Evolutionary conservation across 192 early-diverging fungal genomes (phyloP).

Genomic region (Coemansia furcata): DNA sequence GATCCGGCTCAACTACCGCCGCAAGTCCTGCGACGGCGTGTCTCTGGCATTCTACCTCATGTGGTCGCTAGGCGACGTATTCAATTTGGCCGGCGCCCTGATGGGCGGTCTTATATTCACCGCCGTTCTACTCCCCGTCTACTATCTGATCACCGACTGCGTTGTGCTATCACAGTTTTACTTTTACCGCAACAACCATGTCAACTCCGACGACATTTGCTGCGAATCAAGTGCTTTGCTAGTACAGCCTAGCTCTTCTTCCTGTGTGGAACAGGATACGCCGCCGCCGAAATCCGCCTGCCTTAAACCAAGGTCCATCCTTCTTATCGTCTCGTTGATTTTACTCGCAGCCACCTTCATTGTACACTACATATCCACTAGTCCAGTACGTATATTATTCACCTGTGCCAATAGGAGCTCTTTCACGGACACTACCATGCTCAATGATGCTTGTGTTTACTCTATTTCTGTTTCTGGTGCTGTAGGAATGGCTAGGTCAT

Average conservation of each 20-base stretch:
- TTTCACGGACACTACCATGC: neutral
- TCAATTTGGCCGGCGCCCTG: slow-evolving; percentile 66
- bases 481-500: slow-evolving; percentile 17
- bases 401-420: neutral
- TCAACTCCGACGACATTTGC: neutral
- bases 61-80: slow-evolving; percentile 77
- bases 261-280: neutral
- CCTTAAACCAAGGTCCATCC: neutral
- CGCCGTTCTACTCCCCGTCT: slow-evolving; percentile 65
- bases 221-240: slow-evolving; percentile 16
- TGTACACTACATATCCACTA: neutral
- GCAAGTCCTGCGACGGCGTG: slow-evolving; percentile 71
- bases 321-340: neutral
- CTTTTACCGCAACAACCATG: slow-evolving; percentile 50
- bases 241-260: neutral
- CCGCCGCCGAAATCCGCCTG: neutral
- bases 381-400: neutral
- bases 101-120: slow-evolving; percentile 67
- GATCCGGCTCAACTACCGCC: slow-evolving; percentile 70
- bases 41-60: slow-evolving; percentile 70
- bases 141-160: slow-evolving; percentile 70
- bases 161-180: slow-evolving; percentile 64
- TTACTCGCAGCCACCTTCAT: neutral
- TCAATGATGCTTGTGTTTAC: neutral
- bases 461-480: neutral